Base-by-base conservation (phyloP, 176 grass and related monocot species). In the Alloteropsis semialata region DNA sequence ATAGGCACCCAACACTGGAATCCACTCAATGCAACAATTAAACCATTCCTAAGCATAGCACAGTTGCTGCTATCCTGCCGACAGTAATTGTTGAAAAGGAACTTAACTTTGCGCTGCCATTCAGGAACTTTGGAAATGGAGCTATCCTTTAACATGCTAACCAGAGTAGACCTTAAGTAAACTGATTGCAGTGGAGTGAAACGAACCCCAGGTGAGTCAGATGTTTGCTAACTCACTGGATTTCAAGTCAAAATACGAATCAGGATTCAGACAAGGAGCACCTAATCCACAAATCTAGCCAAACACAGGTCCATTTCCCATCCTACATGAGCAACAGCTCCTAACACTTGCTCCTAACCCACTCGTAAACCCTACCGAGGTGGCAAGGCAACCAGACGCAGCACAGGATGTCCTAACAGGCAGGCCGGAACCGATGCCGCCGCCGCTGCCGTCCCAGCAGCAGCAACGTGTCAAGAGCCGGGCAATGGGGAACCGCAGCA, bases 341-440 rank as follows among this genome's bases (percentile, higher is more conserved):
- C 3, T 13, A 62, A 62, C 28, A 4, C 59, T 0, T 62, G 4
- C 54, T 19, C 44, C 25, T 45, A 80, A 69, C 22, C 21, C 38
- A 10, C 15, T 8, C 21, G 14, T 74, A 80, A 86, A 80, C 77
- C 84, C 58, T 75, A 56, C 36, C 9, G 21, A 36, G 18, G 32
- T 27, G 43, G 21, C 38, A 18, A 25, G 43, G 21, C 38, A 18
- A 25, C 50, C 14, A 43, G 13, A 56, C 10, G 21, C 34, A 2
- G 34, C 34, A 36, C 34, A 36, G 34, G 34, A 36, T 36, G 34
- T 3, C 5, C 34, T 36, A 36, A 36, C 34, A 5, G 34, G 34
- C 3, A 22, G 68, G 29, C 44, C 6, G 42, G 36, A 41, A 12
- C 15, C n/a, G n/a, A n/a, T n/a, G n/a, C 25, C 18, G 28, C 33